Base-by-base conservation (phyloP, 345 rosid species). In the Hibiscus trionum region DNA sequence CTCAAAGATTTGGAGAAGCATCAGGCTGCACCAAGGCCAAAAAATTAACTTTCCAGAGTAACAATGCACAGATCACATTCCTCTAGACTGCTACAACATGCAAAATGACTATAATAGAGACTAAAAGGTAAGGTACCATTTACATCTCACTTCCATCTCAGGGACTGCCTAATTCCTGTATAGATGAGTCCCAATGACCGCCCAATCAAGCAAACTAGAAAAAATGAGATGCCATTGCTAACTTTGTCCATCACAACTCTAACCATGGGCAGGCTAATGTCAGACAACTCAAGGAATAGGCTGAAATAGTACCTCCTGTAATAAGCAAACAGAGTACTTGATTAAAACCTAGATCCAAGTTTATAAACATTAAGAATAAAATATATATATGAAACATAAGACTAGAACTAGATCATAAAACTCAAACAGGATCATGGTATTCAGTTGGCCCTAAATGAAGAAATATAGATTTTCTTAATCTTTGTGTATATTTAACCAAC, bases 301-400 rank as follows among this genome's bases (percentile, higher is more conserved):
- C 96, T 88, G 85, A 86, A 88, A 88, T 86, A 90, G 79, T 91
- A 91, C 79, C 91, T 86, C 98, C 98, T 91, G 88, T 77, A 77
- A 71, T 60, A 61, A 12, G 60, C 58, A 2, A 67, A 39, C 10
- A 10, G 49, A 58, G 27, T 31, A 62, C n/a, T 24, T 35, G 11
- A 58, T 56, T 83, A 19, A 75, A 49, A 75, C 56, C 24, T 11
- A 11, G 16, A 69, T 69, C 66, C 39, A 12, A 71, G 59, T 27
- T 49, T 14, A 4, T 16, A 35, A 39, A 14, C 17, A 19, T 17
- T 35, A 14, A 46, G 21, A 50, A 65, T 63, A 61, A 69, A 26
- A 31, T 33, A 9, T 53, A 58, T 19, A 65, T 61, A 58, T 47
- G 17, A 70, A 53, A 47, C 69, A 21, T 21, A 21, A 21, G 24